Evolutionary conservation across 352 stramenopile genomes (phyloP).

Genomic region (Globisporangium cystogenes): DNA sequence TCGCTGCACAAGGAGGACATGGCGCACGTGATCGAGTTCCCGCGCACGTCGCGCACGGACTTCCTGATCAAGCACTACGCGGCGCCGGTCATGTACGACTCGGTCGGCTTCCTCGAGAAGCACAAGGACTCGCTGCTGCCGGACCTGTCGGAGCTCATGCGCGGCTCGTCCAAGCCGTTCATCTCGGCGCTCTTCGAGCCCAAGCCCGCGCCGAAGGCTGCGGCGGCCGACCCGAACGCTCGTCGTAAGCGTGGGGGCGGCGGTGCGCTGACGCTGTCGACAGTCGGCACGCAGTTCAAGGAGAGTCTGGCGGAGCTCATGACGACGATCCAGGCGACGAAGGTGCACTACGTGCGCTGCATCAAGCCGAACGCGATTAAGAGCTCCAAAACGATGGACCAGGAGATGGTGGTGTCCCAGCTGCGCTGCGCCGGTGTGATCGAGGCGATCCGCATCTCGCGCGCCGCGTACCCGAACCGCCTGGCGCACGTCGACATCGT

Average conservation of each 20-base stretch:
- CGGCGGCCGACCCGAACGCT: constrained; percentile 21
- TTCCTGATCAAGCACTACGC: constrained; percentile 96
- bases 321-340: constrained; percentile 91
- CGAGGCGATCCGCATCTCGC: constrained; percentile 97
- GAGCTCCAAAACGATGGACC: constrained; percentile 84
- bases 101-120: constrained; percentile 94
- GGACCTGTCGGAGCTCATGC: constrained; percentile 90
- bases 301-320: constrained; percentile 92
- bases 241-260: constrained; percentile 51
- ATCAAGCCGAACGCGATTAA: constrained; percentile 99
- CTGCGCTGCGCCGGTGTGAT: constrained; percentile 98
- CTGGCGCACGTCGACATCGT: constrained; percentile 87
- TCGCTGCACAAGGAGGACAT: constrained; percentile 85
- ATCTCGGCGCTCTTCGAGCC: constrained; percentile 70
- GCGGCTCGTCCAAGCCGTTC: constrained; percentile 62
- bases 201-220: constrained; percentile 40
- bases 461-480: constrained; percentile 97
- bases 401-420: constrained; percentile 94
- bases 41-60: constrained; percentile 77
- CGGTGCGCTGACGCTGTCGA: constrained; percentile 56
- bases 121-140: constrained; percentile 94
- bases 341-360: constrained; percentile 98
- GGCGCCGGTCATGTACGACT: constrained; percentile 91
- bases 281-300: constrained; percentile 91
- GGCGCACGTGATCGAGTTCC: constrained; percentile 79